These are phyloP conservation scores for Cyclotella cryptica DNA, from an alignment of 108 stramenopile genomes.

Conservation along the genomic window DNA sequence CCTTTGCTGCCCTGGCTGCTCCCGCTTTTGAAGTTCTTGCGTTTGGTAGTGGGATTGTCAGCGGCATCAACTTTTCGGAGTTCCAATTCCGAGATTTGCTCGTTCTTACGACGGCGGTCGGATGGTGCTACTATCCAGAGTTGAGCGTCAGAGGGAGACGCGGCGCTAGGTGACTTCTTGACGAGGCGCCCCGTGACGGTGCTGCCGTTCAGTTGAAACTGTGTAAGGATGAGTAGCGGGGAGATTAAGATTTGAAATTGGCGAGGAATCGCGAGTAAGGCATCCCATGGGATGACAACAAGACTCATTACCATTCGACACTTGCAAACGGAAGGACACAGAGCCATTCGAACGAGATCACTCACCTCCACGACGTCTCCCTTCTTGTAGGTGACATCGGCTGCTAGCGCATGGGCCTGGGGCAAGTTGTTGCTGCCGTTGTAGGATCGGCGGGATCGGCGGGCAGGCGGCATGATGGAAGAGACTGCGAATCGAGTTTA, in stretches of 20 bases:
- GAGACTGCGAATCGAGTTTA: background rate
- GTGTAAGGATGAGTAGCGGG: background rate
- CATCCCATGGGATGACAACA: background rate
- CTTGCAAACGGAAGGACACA: too few relatives aligned
- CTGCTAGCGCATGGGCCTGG: background rate
- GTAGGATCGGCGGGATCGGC: slow-evolving; percentile 14
- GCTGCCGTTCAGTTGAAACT: slow-evolving; percentile 28
- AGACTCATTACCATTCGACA: too few relatives aligned
- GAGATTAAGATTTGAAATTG: background rate
- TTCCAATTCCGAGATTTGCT: background rate
- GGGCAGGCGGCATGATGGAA: slow-evolving; percentile 14
- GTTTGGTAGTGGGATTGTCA: background rate
- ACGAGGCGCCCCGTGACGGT: slow-evolving; percentile 26
- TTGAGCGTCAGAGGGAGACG: slow-evolving; percentile 14
- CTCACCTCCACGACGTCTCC: slow-evolving; percentile 35
- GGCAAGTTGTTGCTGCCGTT: background rate
- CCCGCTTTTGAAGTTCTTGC: background rate
- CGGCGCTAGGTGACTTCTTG: background rate
- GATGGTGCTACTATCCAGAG: slow-evolving; percentile 35
- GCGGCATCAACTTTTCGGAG: background rate
- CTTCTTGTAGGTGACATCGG: slow-evolving; percentile 34
- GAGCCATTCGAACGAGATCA: background rate
- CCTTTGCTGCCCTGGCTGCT: slow-evolving; percentile 2
- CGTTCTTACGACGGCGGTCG: slow-evolving; percentile 41
- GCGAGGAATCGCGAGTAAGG: background rate